Base-by-base conservation (phyloP, 2,329 filamentous ascomycete genomes). In the Dactylonectria estremocensis region DNA sequence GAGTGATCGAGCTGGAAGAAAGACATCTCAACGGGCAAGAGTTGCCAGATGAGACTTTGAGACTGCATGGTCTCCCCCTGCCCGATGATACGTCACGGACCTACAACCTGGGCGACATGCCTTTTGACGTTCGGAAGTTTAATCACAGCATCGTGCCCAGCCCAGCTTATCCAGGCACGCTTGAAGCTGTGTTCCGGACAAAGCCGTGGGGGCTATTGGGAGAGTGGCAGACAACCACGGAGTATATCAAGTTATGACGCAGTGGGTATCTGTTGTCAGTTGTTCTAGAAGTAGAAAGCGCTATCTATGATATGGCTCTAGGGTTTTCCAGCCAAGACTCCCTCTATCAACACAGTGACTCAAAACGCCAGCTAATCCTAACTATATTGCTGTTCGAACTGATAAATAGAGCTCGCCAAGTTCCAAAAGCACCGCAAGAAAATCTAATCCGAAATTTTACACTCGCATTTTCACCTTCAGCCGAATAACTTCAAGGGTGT, bases 1-100 rank as follows among this genome's bases (percentile, higher is more conserved):
- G 61, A 33, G 18, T 57, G 8, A 52, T 63, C 28, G 52, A 63
- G 28, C 3, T 63, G 31, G 61, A 63, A 50, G 61, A 63, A 45
- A 49, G 20, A 8, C 28, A 63, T 56, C 37, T 63, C 18, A 33
- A 63, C 28, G 53, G 14, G 28, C 10, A 57, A 43, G 52, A 13
- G 22, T 28, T 56, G 8, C 61, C 61, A 63, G 43, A 57, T 3
- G 61, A 63, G 45, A 45, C 43, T 45, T 56, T 31, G 7, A 63
- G 54, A 22, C 2, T 57, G 35, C 22, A 53, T 53, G 58, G 48
- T 46, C 35, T 53, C 3, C 33, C 58, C 48, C 22, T 61, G 8
- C 58, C 58, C 5, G 58, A 53, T 22, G 58, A 45, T 16, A 16
- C 33, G 35, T 53, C 20, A 22, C 35, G 58, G 33, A 53, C 45